Evolutionary conservation across 2,329 filamentous ascomycete genomes (phyloP), one percentile per base, ranked within the genome.

Genomic region (Fusarium sacchari): DNA sequence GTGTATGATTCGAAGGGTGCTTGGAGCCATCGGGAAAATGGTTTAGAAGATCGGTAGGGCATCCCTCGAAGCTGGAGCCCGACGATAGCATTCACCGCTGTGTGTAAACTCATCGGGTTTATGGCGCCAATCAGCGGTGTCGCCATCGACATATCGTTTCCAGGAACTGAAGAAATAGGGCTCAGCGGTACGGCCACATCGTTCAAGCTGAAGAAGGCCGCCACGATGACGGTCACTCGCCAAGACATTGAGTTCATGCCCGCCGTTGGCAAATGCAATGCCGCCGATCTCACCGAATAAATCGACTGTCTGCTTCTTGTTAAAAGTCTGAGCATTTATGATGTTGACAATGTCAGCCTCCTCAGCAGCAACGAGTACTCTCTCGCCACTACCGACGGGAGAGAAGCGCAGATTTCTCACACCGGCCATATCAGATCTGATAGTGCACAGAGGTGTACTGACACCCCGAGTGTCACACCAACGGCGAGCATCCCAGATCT

Each of bases 271-370:
- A 72, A 95, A 91, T 26, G 86, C 85, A 8, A 93, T 83, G 24
- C 93, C 93, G 13, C 89, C 92, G 67, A 94, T 89, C 77, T 94
- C 91, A 40, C 93, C 93, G 80, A 95, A 94, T 62, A 95, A 87
- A 69, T 93, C 91, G 15, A 95, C 82, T 0, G 88, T 89, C 80
- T 95, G 93, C 80, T 90, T 90, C n/a, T 86, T 86, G 28, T 84
- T 81, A 76, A 91, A 93, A 0, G 85, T 90, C 76, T 88, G 84
- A 1, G 90, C 91, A 72, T 95, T 90, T 74, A 95, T 91, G 50
- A 95, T 84, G 79, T 88, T 91, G 77, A 96, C 82, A 65, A 89
- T 89, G 78, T 96, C 93, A 39, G 93, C 92, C 78, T 93, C 92
- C 80, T 96, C 94, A 5, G 92, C 93, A 5, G 91, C 91, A 17